These are phyloP conservation scores for Beauveria asiatica DNA, from an alignment of 2,329 filamentous ascomycete genomes.

Conservation along the genomic window DNA sequence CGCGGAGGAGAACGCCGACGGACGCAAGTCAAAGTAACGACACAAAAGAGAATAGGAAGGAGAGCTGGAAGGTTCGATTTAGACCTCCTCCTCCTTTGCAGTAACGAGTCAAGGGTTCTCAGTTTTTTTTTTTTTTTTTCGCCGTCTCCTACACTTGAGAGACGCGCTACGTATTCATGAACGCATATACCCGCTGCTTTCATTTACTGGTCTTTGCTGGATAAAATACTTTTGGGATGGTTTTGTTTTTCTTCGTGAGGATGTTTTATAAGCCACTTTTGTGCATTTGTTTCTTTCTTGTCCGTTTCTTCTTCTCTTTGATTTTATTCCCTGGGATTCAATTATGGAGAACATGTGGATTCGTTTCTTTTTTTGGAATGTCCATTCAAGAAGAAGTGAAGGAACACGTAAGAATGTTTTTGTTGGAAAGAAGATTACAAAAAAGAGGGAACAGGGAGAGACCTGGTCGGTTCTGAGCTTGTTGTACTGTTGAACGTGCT, in stretches of 20 bases:
- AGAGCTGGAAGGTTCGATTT: background rate
- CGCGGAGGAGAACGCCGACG: constrained; percentile 29
- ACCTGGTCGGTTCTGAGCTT: background rate
- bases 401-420: background rate
- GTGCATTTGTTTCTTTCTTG: background rate
- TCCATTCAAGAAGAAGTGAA: background rate
- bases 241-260: constrained; percentile 4
- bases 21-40: constrained; percentile 16
- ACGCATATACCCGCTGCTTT: constrained; percentile 25
- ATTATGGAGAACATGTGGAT: background rate
- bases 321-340: background rate
- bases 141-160: background rate
- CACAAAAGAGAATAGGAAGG: constrained; percentile 13
- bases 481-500: background rate
- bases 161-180: constrained; percentile 21
- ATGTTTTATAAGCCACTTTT: constrained; percentile 3
- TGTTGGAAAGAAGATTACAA: constrained; percentile 3
- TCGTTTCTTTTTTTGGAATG: constrained; percentile 9
- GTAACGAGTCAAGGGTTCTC: constrained; percentile 7
- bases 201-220: constrained; percentile 9
- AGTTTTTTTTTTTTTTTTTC: constrained; percentile 5
- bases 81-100: constrained; percentile 14
- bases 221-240: constrained; percentile 7
- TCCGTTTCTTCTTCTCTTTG: constrained; percentile 13
- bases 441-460: background rate